Conservation (phyloP, 2,329 filamentous ascomycete genomes). For the Rasamsonia emersonii region DNA sequence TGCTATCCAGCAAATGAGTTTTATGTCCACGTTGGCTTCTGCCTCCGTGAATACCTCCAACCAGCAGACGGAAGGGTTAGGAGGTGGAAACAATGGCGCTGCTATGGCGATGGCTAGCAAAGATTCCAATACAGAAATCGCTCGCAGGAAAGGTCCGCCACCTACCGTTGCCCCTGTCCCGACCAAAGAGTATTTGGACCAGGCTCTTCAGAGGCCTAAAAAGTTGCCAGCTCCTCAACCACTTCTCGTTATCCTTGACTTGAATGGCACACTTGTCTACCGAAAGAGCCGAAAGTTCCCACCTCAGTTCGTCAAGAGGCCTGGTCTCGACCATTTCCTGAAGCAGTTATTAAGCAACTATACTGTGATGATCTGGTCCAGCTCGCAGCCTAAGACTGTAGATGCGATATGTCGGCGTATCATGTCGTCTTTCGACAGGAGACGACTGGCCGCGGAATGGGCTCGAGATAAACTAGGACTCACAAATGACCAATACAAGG, state of each 20-base stretch:
- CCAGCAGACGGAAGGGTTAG: too few relatives aligned
- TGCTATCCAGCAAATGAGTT: too few relatives aligned
- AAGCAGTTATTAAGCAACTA: constrained; percentile 66
- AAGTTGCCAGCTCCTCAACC: constrained; percentile 43
- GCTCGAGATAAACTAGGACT: constrained; percentile 69
- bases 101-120: too few relatives aligned
- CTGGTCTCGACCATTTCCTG: constrained; percentile 61
- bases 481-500: constrained; percentile 52
- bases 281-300: constrained; percentile 50
- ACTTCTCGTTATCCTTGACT: constrained; percentile 77
- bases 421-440: constrained; percentile 46
- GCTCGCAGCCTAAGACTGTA: constrained; percentile 67
- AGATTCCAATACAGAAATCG: neutral
- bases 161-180: constrained; percentile 49
- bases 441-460: constrained; percentile 62
- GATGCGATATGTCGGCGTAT: constrained; percentile 48
- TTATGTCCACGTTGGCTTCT: too few relatives aligned
- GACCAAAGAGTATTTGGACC: constrained; percentile 51
- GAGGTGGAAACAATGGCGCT: too few relatives aligned
- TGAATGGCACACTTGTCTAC: constrained; percentile 83
- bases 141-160: neutral
- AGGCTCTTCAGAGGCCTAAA: constrained; percentile 40
- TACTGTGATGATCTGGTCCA: constrained; percentile 84
- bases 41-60: too few relatives aligned
- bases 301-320: constrained; percentile 56